Percentiles rank a stretch among this genome's conserved stretches.
Evolutionary conservation across 225 moss, liverwort and hornwort species (phyloP).

Genomic region (Ulota crispa): DNA sequence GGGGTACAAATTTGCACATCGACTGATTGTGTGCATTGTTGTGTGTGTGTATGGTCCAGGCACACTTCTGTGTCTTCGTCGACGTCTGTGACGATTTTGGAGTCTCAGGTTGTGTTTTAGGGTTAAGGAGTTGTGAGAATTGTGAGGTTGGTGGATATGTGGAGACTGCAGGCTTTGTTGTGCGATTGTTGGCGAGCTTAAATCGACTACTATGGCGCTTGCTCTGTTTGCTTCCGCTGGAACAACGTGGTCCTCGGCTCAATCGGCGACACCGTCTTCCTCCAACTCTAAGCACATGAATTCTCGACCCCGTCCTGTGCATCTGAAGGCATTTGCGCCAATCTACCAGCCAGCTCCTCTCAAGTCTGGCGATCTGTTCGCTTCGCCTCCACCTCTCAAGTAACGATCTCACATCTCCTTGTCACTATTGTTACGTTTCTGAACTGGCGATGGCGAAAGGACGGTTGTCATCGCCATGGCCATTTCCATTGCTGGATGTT

Average conservation of each 20-base stretch:
- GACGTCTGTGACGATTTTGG: neutral
- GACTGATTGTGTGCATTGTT: too few relatives aligned
- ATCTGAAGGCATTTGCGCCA: conserved; percentile 55
- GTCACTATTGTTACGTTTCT: neutral
- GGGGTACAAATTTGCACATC: neutral
- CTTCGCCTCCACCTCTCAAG: conserved; percentile 25
- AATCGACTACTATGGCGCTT: conserved; percentile 35
- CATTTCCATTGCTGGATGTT: too few relatives aligned
- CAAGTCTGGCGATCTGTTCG: conserved; percentile 26
- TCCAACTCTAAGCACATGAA: conserved; percentile 27
- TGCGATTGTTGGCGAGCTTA: conserved; percentile 33
- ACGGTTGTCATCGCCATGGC: neutral
- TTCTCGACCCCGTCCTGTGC: conserved; percentile 48
- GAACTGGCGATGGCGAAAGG: neutral
- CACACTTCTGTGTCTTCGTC: neutral
- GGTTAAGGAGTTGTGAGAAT: neutral
- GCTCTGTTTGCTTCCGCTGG: conserved; percentile 36
- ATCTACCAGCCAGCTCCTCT: conserved; percentile 44
- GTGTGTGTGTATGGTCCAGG: neutral
- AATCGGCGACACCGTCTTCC: conserved; percentile 17
- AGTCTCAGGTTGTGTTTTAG: neutral
- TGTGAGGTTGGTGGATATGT: conserved; percentile 34
- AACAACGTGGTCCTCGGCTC: conserved; percentile 31
- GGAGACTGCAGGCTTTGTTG: conserved; percentile 25
- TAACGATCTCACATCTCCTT: neutral